A percentile compares a stretch with the other conserved stretches of the same genome.
phyloP scores from a whole-genome alignment of 192 early-diverging fungal genomes.

The Coemansia reversa region DNA sequence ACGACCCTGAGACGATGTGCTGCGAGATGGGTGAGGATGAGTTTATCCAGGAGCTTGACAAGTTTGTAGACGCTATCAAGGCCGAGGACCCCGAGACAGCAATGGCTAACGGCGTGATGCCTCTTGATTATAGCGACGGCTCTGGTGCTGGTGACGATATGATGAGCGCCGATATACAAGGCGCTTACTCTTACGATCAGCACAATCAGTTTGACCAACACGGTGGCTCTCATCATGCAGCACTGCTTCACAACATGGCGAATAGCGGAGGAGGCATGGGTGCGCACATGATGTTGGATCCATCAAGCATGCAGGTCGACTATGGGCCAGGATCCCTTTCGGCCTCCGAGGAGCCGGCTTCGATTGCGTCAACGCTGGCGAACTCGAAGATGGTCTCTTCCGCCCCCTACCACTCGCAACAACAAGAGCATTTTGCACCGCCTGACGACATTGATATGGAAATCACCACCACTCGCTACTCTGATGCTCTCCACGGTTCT shows the following conservation, averaged over 20 bases:
- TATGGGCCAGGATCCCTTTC: constrained; percentile 13
- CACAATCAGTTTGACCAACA: constrained; percentile 22
- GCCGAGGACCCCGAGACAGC: constrained; percentile 47
- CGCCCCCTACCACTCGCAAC: constrained; percentile 17
- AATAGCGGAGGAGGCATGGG: constrained; percentile 18
- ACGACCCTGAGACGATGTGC: constrained; percentile 41
- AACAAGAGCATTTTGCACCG: neutral
- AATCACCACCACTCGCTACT: constrained; percentile 1
- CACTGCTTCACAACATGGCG: constrained; percentile 34
- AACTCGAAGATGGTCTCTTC: constrained; percentile 12
- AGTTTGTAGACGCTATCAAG: constrained; percentile 53
- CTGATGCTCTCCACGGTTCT: neutral
- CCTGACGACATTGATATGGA: neutral
- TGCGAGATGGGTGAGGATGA: constrained; percentile 54
- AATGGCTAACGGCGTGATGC: constrained; percentile 43
- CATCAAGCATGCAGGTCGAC: constrained; percentile 46
- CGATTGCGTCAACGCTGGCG: constrained; percentile 26
- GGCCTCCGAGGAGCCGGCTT: constrained; percentile 25
- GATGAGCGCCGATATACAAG: constrained; percentile 21
- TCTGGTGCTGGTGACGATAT: constrained; percentile 38
- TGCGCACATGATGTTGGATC: constrained; percentile 40
- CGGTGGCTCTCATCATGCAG: constrained; percentile 25
- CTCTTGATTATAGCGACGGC: constrained; percentile 49
- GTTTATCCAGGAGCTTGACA: constrained; percentile 56
- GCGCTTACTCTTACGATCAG: constrained; percentile 32